Conservation (phyloP, 805 yeast species). For the Schwanniomyces polymorphus region DNA sequence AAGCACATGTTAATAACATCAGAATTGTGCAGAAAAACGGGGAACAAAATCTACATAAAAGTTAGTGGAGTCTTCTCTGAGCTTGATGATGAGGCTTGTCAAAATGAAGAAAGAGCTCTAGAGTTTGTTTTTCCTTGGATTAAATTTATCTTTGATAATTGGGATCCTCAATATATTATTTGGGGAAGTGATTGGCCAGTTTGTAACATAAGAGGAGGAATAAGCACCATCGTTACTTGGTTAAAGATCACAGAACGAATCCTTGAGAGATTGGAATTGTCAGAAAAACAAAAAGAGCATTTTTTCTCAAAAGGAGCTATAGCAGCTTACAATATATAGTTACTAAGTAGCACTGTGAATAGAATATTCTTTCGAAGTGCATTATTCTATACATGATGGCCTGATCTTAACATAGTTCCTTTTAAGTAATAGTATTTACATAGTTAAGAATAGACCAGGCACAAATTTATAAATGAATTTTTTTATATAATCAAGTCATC, state of each 20-base stretch:
- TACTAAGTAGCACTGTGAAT: no score
- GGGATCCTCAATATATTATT: constrained; percentile 27
- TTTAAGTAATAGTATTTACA: no score
- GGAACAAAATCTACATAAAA: constrained; percentile 28
- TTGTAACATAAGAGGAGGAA: constrained; percentile 14
- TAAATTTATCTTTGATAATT: constrained; percentile 24
- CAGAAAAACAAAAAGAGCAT: not conserved
- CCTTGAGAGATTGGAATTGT: constrained; percentile 7
- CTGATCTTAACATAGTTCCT: no score
- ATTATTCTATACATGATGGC: no score
- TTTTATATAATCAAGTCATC: no score
- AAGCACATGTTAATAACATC: constrained; percentile 16
- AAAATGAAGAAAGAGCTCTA: constrained; percentile 12
- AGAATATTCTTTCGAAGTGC: no score
- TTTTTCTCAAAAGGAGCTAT: not conserved
- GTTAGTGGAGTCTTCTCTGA: constrained; percentile 45
- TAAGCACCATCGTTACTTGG: constrained; percentile 21
- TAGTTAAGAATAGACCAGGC: no score
- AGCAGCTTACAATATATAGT: not conserved
- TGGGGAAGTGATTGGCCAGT: constrained; percentile 52
- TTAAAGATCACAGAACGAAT: constrained; percentile 14
- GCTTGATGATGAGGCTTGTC: constrained; percentile 17
- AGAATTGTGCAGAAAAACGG: constrained; percentile 9
- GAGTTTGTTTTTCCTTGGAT: constrained; percentile 31
- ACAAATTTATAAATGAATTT: no score